Conservation (phyloP, 768 basidiomycete species). For the Lyophyllum shimeji region DNA sequence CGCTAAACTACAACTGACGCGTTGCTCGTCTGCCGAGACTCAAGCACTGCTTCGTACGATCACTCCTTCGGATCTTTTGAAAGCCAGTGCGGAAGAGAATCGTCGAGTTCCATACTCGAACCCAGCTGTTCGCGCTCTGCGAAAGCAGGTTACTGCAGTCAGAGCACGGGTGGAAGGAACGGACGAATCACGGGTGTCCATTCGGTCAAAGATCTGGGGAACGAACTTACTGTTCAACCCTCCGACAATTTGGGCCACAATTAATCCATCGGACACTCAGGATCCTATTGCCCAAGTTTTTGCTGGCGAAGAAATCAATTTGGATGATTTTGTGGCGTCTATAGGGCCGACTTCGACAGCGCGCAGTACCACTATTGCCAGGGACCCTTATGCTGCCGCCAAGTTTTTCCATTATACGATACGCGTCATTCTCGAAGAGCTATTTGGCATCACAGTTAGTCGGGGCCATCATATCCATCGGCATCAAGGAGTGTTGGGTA, state of each 20-base stretch:
- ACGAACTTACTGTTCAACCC: conserved; percentile 27
- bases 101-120: conserved; percentile 20
- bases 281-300: conserved; percentile 47
- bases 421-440: conserved; percentile 21
- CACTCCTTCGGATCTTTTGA: conserved; percentile 25
- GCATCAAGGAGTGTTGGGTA: conserved; percentile 32
- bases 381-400: conserved; percentile 41
- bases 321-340: conserved; percentile 32
- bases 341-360: conserved; percentile 22
- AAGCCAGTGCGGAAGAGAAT: conserved; percentile 35
- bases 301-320: conserved; percentile 39
- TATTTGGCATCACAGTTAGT: conserved; percentile 31
- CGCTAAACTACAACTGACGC: conserved; percentile 31
- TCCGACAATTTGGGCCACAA: conserved; percentile 41
- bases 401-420: conserved; percentile 40
- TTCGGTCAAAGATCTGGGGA: conserved; percentile 36
- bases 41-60: conserved; percentile 21
- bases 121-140: conserved; percentile 22
- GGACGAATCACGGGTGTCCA: conserved; percentile 25
- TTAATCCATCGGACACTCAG: conserved; percentile 39
- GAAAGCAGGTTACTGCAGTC: conserved; percentile 24
- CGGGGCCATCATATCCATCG: conserved; percentile 3
- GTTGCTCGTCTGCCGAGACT: conserved; percentile 20
- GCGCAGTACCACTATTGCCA: conserved; percentile 27
- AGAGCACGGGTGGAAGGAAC: conserved; percentile 27